phyloP scores from a whole-genome alignment of 2,329 filamentous ascomycete species.

The Xylaria sp. region DNA sequence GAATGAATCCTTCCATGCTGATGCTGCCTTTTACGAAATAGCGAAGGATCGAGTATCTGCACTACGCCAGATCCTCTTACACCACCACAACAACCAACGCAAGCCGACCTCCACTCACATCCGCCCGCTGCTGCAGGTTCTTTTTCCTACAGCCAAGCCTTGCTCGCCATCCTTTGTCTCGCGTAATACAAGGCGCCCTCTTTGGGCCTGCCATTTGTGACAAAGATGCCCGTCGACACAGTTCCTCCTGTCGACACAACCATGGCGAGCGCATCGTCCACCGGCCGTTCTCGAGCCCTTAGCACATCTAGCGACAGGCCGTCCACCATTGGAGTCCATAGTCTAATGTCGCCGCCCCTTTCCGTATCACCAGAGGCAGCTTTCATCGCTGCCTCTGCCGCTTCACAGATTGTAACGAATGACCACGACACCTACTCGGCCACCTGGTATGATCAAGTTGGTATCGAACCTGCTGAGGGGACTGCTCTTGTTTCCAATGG shows the following conservation, averaged over 20 bases:
- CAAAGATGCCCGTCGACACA: constrained; percentile 43
- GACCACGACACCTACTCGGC: constrained; percentile 82
- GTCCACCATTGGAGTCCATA: constrained; percentile 65
- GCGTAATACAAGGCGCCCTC: constrained; percentile 43
- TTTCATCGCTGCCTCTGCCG: constrained; percentile 89
- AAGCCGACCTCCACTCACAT: constrained; percentile 29
- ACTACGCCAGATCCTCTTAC: constrained; percentile 35
- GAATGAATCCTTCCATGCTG: constrained; percentile 33
- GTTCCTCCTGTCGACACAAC: constrained; percentile 38
- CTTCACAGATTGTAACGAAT: constrained; percentile 90
- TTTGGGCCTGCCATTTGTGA: constrained; percentile 44
- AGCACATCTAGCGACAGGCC: constrained; percentile 79
- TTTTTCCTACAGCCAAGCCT: constrained; percentile 40
- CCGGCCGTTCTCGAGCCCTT: constrained; percentile 61
- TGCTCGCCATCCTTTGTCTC: constrained; percentile 41
- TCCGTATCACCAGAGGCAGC: constrained; percentile 80
- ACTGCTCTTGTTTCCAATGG: constrained; percentile 77
- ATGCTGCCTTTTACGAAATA: constrained; percentile 38
- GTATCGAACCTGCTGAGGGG: constrained; percentile 72
- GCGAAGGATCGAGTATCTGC: constrained; percentile 41
- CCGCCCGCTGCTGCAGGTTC: constrained; percentile 38
- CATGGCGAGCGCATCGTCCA: constrained; percentile 44
- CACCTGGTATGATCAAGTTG: constrained; percentile 75
- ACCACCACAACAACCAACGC: constrained; percentile 19
- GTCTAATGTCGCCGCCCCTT: constrained; percentile 73